Evolutionary conservation across 2,329 filamentous ascomycete genomes (phyloP).

Genomic region (Hypocreales sp.): DNA sequence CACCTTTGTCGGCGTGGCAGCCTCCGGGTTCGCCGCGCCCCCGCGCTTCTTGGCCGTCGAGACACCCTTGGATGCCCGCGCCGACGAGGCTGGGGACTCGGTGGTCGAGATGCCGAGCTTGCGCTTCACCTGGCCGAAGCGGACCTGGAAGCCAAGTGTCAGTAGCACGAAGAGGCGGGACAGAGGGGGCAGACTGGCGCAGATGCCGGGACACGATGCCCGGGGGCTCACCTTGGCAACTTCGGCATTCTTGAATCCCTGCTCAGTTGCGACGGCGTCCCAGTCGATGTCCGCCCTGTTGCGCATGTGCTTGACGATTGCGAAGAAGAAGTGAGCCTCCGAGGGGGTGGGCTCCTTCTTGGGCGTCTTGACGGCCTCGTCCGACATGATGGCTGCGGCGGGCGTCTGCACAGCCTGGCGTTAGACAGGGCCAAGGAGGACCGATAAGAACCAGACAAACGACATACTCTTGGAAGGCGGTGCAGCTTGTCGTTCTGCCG

Average conservation of each 20-base stretch:
- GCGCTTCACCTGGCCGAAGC: slow-evolving; percentile 33
- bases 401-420: too few species aligned
- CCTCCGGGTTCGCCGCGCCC: too few species aligned
- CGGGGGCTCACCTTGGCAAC: slow-evolving; percentile 28
- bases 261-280: slow-evolving; percentile 24
- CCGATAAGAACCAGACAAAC: too few species aligned
- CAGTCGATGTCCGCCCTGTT: slow-evolving; percentile 32
- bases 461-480: too few species aligned
- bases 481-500: too few species aligned
- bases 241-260: slow-evolving; percentile 27
- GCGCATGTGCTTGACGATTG: slow-evolving; percentile 25
- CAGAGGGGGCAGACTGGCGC: too few species aligned
- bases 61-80: slow-evolving; percentile 1
- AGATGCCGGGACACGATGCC: too few species aligned
- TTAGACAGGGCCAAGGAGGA: too few species aligned
- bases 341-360: slow-evolving; percentile 21
- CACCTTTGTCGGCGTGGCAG: slow-evolving; percentile 12
- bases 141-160: slow-evolving; percentile 20
- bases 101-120: slow-evolving; percentile 23
- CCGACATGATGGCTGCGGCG: too few species aligned
- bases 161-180: too few species aligned
- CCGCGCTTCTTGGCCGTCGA: slow-evolving; percentile 9
- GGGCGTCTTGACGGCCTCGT: slow-evolving; percentile 3
- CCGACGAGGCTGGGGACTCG: slow-evolving; percentile 6
- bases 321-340: slow-evolving; percentile 28